Evolutionary conservation across 176 grass and related monocot genomes (phyloP).

Genomic region (Luzula sylvatica): DNA sequence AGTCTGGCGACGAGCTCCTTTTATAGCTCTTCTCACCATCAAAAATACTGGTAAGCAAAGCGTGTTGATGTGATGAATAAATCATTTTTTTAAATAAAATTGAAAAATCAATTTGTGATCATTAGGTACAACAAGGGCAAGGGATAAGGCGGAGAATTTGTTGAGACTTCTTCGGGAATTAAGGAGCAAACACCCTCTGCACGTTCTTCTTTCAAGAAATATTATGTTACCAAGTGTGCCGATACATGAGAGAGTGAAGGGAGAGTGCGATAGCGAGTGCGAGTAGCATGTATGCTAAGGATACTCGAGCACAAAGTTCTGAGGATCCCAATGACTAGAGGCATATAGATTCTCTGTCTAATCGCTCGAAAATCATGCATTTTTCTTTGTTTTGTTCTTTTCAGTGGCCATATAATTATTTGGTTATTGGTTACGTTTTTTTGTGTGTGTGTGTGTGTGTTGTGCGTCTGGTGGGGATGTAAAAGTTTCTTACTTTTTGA

Average conservation of each 20-base stretch:
- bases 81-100: too few relatives aligned
- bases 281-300: background rate
- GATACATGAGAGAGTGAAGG: conserved; percentile 6
- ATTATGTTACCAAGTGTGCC: conserved; percentile 4
- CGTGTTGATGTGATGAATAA: too few relatives aligned
- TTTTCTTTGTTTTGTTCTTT: conserved; percentile 3
- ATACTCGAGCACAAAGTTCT: conserved; percentile 12
- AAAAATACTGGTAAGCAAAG: too few relatives aligned
- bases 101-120: too few relatives aligned
- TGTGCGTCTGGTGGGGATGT: too few relatives aligned
- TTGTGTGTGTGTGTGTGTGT: background rate
- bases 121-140: conserved; percentile 30
- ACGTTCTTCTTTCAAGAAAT: too few relatives aligned
- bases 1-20: conserved; percentile 59
- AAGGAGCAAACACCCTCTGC: conserved; percentile 60
- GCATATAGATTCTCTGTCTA: conserved; percentile 35
- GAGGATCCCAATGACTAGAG: background rate
- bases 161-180: conserved; percentile 55
- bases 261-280: background rate
- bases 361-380: conserved; percentile 10
- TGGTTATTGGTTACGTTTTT: conserved; percentile 8
- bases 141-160: conserved; percentile 66
- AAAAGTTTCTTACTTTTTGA: background rate
- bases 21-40: conserved; percentile 50
- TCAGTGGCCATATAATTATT: background rate